Base-by-base conservation (phyloP, 164 flowering plant species). In the Annona squamosa region DNA sequence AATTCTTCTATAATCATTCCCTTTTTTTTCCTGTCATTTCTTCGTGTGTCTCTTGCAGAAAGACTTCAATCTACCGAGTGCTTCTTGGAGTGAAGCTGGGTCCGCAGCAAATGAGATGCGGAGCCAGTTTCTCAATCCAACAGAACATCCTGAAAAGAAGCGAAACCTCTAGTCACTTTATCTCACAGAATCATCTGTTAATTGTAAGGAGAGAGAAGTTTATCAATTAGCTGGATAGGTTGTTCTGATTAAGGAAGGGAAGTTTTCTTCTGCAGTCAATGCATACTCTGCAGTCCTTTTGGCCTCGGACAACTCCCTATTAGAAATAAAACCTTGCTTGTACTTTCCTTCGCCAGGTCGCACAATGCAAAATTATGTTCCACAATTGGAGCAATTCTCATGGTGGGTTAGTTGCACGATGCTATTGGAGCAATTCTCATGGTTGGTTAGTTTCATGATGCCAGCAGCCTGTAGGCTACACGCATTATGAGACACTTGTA, bases 71-170 rank as follows among this genome's bases (percentile, higher is more conserved):
- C 97, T 83, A 46, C 71, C 81, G n/a, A 90, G 42, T 1, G 83
- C 97, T 75, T 90, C 94, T 76, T 81, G 84, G 37, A 93, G 87
- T 17, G 86, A 80, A 17, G 86, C 67, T 16, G 87, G 88, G 13
- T 90, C 94, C 18, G 76, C 86, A 0, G 96, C 92, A 71, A 91
- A 91, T 41, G 94, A 88, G 5, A 94, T 78, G 0, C 97, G 83
- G 17, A 94, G 77, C 98, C 98, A 94, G 71, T 88, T 79, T 19
- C 84, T 86, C 17, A 76, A 9, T 48, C 83, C 81, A 63, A 81
- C 72, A 2, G 74, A 65, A 17, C 65, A 46, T 43, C 83, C 83
- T 81, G 83, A 77, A 79, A 65, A 16, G 42, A 37, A 43, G 10
- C 13, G 13, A 41, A 26, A 9, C 41, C 10, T 65, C 4, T 17